These are phyloP conservation scores for Monosporascus sp. DNA, from an alignment of 2,329 filamentous ascomycete genomes.

Conservation along the genomic window DNA sequence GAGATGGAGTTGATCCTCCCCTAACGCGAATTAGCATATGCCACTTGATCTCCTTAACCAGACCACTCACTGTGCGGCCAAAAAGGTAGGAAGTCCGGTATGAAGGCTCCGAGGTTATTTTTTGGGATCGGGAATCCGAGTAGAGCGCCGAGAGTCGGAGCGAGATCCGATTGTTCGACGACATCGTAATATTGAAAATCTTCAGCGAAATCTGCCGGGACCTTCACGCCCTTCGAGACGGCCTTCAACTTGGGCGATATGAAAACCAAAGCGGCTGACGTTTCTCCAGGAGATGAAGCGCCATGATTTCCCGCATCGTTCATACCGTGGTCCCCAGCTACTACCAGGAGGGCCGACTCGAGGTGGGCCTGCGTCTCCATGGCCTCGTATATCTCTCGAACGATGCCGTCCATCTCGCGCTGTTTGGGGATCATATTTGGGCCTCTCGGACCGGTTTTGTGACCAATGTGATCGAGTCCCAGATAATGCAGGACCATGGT, in stretches of 20 bases:
- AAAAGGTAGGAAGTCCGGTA: constrained; percentile 70
- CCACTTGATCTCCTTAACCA: constrained; percentile 5
- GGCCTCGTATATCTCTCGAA: constrained; percentile 68
- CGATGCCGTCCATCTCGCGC: constrained; percentile 83
- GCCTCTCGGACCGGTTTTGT: constrained; percentile 86
- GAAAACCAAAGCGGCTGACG: constrained; percentile 87
- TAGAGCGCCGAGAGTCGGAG: constrained; percentile 79
- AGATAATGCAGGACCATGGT: constrained; percentile 93
- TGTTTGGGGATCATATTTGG: constrained; percentile 92
- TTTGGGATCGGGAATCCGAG: constrained; percentile 82
- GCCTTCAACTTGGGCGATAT: constrained; percentile 74
- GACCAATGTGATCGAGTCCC: constrained; percentile 93
- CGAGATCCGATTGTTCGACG: constrained; percentile 93
- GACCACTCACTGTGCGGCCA: constrained; percentile 58
- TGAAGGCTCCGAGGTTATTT: constrained; percentile 86
- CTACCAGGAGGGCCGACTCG: constrained; percentile 70
- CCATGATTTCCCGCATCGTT: constrained; percentile 97
- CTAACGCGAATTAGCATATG: constrained; percentile 11
- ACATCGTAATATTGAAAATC: constrained; percentile 79
- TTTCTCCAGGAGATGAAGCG: constrained; percentile 88
- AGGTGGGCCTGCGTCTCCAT: constrained; percentile 69
- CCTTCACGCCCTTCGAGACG: constrained; percentile 38
- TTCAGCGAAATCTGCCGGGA: constrained; percentile 54
- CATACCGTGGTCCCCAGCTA: constrained; percentile 98
- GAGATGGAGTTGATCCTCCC: constrained; percentile 51